Conservation (phyloP, 495 filamentous ascomycete genomes). For the Barbatosphaeria neglecta region DNA sequence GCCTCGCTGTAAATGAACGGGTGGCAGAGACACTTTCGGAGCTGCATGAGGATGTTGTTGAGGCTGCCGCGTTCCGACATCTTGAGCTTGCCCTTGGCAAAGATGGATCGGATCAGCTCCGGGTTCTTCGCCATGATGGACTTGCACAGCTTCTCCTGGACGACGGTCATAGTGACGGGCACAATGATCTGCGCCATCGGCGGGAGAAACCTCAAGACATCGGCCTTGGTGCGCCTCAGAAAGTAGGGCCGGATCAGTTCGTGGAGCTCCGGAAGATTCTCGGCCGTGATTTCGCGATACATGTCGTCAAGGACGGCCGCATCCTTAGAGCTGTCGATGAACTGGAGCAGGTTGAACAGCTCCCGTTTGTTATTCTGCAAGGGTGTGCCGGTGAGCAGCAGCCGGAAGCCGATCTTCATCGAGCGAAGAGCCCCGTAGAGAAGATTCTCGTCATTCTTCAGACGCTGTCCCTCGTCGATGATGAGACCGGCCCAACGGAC, state of each 20-base stretch:
- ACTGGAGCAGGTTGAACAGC: constrained; percentile 90
- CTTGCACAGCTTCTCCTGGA: constrained; percentile 92
- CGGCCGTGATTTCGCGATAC: constrained; percentile 61
- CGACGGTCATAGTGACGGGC: constrained; percentile 78
- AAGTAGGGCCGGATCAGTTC: constrained; percentile 72
- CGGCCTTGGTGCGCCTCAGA: constrained; percentile 65
- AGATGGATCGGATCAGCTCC: constrained; percentile 76
- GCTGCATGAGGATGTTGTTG: constrained; percentile 90
- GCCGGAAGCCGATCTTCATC: constrained; percentile 65
- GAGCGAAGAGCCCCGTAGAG: constrained; percentile 63
- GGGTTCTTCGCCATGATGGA: constrained; percentile 85
- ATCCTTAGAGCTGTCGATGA: constrained; percentile 58
- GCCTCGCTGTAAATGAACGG: constrained; percentile 84
- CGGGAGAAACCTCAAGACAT: constrained; percentile 81
- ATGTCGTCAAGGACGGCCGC: constrained; percentile 63
- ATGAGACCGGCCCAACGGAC: constrained; percentile 81
- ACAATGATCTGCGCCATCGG: constrained; percentile 91
- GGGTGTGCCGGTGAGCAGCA: constrained; percentile 82
- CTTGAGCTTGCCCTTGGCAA: constrained; percentile 52
- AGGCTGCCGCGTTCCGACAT: constrained; percentile 61
- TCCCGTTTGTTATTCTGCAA: constrained; percentile 93
- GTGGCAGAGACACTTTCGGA: constrained; percentile 90
- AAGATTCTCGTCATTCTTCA: constrained; percentile 83
- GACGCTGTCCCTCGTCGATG: constrained; percentile 90
- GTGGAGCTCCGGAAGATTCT: constrained; percentile 72